Conservation (phyloP, 2,329 filamentous ascomycete genomes). For the Nemania sp. region DNA sequence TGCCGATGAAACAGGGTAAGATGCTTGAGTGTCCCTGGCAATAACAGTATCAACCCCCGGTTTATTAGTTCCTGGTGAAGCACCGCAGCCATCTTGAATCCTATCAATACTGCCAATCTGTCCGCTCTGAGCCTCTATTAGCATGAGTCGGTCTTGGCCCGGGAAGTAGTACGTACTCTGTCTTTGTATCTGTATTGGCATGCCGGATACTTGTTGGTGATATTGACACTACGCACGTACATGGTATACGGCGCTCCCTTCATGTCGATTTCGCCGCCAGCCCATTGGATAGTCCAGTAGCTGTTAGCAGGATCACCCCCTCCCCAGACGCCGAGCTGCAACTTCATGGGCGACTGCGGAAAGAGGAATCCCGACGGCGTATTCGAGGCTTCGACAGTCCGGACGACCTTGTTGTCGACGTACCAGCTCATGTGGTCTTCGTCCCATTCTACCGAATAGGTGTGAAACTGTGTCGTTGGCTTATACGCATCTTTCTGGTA, state of each 20-base stretch:
- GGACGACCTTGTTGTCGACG: constrained; percentile 38
- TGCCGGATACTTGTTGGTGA: constrained; percentile 42
- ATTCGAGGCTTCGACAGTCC: constrained; percentile 33
- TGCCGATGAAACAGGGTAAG: not conserved
- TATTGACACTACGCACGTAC: constrained; percentile 41
- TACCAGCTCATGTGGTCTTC: constrained; percentile 38
- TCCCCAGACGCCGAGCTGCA: constrained; percentile 41
- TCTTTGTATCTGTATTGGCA: constrained; percentile 40
- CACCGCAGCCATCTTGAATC: constrained; percentile 32
- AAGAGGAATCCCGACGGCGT: constrained; percentile 35
- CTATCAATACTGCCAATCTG: constrained; percentile 35
- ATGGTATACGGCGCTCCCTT: constrained; percentile 37
- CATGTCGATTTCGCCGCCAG: constrained; percentile 39
- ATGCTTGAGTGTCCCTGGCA: not conserved
- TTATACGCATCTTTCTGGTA: constrained; percentile 36
- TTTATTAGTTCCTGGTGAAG: constrained; percentile 13
- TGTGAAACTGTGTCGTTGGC: constrained; percentile 40
- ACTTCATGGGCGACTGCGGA: constrained; percentile 41
- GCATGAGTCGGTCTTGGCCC: not conserved
- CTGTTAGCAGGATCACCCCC: constrained; percentile 39
- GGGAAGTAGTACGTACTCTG: constrained; percentile 29
- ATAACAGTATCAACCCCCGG: constrained; percentile 18
- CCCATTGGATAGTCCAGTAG: constrained; percentile 40
- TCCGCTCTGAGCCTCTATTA: constrained; percentile 34
- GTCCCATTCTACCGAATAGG: constrained; percentile 43